Evolutionary conservation across 208 protist species (phyloP).

Genomic region (Histomonas meleagridis): DNA sequence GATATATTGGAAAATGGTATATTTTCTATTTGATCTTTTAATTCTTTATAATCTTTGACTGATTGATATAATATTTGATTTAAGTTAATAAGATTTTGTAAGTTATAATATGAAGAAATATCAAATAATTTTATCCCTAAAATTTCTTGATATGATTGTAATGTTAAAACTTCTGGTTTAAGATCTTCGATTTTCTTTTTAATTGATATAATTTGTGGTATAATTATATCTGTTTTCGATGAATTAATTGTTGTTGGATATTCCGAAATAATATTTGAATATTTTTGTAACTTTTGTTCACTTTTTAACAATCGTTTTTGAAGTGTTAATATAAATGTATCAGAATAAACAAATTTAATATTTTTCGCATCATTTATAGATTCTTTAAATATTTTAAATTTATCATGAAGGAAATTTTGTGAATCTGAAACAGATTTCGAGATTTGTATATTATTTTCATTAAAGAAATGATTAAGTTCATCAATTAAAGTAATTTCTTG

Average conservation of each 20-base stretch:
- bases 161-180: neutral
- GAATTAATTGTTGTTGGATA: neutral
- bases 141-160: neutral
- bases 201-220: neutral
- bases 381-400: neutral
- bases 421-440: neutral
- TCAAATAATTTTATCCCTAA: neutral
- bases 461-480: neutral
- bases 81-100: neutral
- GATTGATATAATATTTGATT: neutral
- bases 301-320: neutral
- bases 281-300: neutral
- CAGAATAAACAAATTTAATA: neutral
- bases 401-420: constrained; percentile 7
- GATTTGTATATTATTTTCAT: neutral
- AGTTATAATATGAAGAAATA: neutral
- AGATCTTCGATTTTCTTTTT: neutral
- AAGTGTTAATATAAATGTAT: neutral
- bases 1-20: neutral
- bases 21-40: neutral
- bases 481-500: neutral
- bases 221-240: no score
- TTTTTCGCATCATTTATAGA: neutral
- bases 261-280: neutral
- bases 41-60: neutral